phyloP scores from a whole-genome alignment of 148 eudicot species.

The Amaranthus palmeri region DNA sequence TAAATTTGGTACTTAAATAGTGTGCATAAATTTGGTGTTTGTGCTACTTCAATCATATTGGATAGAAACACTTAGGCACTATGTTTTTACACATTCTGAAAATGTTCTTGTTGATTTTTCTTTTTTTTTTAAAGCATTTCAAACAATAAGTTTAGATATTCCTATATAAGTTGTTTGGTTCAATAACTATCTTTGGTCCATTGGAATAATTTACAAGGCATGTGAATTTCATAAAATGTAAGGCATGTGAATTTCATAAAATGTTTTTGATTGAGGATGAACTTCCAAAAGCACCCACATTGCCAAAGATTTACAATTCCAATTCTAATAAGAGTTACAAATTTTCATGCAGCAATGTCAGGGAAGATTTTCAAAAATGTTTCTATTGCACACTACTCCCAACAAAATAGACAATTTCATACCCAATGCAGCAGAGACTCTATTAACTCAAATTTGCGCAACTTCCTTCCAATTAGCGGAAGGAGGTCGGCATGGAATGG shows the following conservation, averaged over 20 bases:
- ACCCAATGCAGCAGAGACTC: slow-evolving; percentile 51
- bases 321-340: slow-evolving; percentile 52
- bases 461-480: slow-evolving; percentile 61
- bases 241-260: not conserved
- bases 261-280: not conserved
- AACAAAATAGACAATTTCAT: slow-evolving; percentile 65
- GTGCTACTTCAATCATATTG: too few relatives aligned
- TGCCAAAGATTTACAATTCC: slow-evolving; percentile 3
- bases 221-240: not conserved
- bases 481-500: slow-evolving; percentile 70
- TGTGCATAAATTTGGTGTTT: not conserved
- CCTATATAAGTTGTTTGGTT: not conserved
- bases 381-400: slow-evolving; percentile 56
- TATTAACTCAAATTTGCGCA: slow-evolving; percentile 47
- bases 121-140: not conserved
- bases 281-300: slow-evolving; percentile 12
- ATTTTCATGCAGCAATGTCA: slow-evolving; percentile 80
- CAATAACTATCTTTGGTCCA: not conserved
- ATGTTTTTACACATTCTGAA: not conserved
- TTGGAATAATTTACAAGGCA: not conserved
- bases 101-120: not conserved
- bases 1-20: too few relatives aligned
- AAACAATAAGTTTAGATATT: not conserved
- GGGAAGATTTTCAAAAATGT: slow-evolving; percentile 88
- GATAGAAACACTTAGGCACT: too few relatives aligned